phyloP scores from a whole-genome alignment of 179 eudicot genomes.

The Carnegiea gigantea region DNA sequence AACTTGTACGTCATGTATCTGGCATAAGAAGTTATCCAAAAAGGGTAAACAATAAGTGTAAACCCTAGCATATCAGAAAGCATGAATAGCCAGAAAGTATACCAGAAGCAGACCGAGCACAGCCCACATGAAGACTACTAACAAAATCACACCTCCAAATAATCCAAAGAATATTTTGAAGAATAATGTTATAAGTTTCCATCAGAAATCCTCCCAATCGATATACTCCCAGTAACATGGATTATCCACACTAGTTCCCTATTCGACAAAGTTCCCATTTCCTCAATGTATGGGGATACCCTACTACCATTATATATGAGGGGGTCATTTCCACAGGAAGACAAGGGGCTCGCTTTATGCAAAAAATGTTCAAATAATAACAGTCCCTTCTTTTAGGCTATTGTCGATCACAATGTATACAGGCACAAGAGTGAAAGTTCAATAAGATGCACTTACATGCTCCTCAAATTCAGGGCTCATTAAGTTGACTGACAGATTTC shows the following conservation, averaged over 20 bases:
- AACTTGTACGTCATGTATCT: too few species aligned
- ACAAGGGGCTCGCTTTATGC: neutral
- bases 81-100: too few species aligned
- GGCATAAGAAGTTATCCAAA: too few species aligned
- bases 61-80: too few species aligned
- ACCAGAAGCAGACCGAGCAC: too few species aligned
- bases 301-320: neutral
- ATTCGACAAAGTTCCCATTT: neutral
- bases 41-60: too few species aligned
- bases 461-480: constrained; percentile 58
- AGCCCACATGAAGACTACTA: too few species aligned
- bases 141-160: neutral
- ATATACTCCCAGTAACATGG: neutral
- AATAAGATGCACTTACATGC: constrained; percentile 27
- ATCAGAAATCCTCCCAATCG: neutral
- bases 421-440: neutral
- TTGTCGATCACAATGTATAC: neutral
- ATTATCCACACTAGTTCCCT: neutral
- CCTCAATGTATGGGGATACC: neutral
- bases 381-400: neutral
- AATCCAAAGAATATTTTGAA: neutral
- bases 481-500: constrained; percentile 54
- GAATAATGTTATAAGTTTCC: neutral
- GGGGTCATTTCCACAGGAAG: neutral
- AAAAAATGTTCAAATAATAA: neutral